A percentile compares a stretch with the other conserved stretches of the same genome.
Evolutionary conservation across 2,329 filamentous ascomycete genomes (phyloP).

Genomic region (Aspergillus tamarii): DNA sequence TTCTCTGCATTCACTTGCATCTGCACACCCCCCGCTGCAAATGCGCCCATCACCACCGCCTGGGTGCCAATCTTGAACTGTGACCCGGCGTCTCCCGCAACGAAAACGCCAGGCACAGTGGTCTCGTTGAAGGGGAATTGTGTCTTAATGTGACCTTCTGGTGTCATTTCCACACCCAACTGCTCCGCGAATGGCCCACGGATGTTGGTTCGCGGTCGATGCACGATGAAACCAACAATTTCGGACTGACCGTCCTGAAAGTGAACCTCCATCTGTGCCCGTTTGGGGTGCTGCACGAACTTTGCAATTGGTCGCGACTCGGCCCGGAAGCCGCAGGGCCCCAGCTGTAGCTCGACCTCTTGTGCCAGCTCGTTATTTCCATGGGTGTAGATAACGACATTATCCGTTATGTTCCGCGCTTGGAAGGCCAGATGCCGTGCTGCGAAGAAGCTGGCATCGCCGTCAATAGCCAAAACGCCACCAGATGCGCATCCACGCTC

Average conservation of each 20-base stretch:
- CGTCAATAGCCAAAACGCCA: not conserved
- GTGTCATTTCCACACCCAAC: conserved; percentile 3
- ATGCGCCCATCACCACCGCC: too few relatives aligned
- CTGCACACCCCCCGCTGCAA: too few relatives aligned
- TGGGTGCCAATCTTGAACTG: too few relatives aligned
- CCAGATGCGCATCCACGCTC: not conserved
- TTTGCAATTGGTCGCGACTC: too few relatives aligned
- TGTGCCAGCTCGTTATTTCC: not conserved
- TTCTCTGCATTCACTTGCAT: too few relatives aligned
- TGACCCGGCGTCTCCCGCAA: conserved; percentile 6
- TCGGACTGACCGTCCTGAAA: too few relatives aligned
- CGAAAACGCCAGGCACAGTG: conserved; percentile 15
- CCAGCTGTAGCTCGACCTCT: not conserved
- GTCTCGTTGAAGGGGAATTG: conserved; percentile 11
- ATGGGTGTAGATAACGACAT: not conserved
- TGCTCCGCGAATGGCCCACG: conserved; percentile 10
- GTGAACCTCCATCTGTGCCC: too few relatives aligned
- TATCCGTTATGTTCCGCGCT: not conserved
- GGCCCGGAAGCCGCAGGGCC: too few relatives aligned
- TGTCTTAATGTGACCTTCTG: conserved; percentile 7
- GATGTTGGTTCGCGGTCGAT: not conserved
- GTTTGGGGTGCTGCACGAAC: too few relatives aligned
- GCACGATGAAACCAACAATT: not conserved
- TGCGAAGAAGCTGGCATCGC: not conserved
- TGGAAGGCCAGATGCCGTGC: not conserved